Evolutionary conservation across 1,284 basidiomycete species (phyloP).

Genomic region (Ustanciosporium gigantosporum): DNA sequence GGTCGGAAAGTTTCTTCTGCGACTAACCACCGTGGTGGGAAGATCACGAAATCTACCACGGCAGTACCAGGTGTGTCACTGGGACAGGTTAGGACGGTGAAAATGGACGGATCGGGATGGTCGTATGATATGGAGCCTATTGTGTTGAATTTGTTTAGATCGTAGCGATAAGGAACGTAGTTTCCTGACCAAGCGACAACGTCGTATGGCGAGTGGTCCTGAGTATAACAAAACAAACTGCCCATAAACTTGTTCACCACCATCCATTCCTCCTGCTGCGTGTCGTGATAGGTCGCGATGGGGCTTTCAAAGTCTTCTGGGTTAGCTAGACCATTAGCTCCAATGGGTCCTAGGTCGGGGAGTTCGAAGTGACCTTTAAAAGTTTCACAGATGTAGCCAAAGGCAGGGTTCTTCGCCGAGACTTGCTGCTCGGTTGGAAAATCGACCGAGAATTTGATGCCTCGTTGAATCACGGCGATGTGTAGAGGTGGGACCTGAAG

Average conservation of each 20-base stretch:
- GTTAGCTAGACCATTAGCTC: conserved; percentile 62
- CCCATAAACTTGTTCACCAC: conserved; percentile 66
- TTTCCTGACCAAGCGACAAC: conserved; percentile 71
- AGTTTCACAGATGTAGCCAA: conserved; percentile 60
- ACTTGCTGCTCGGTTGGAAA: conserved; percentile 1
- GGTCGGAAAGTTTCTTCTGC: conserved; percentile 35
- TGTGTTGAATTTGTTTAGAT: conserved; percentile 70
- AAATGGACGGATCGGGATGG: conserved; percentile 59
- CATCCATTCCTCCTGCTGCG: conserved; percentile 64
- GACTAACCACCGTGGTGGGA: conserved; percentile 36
- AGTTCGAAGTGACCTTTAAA: conserved; percentile 71
- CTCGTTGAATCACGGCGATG: conserved; percentile 70
- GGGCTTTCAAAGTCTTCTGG: conserved; percentile 71
- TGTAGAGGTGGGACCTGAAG: conserved; percentile 72
- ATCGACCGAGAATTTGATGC: conserved; percentile 70
- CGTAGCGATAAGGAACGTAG: conserved; percentile 75
- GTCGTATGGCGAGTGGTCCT: conserved; percentile 74
- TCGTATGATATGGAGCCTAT: conserved; percentile 70
- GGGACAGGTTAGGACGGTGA: conserved; percentile 47
- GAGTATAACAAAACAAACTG: conserved; percentile 67
- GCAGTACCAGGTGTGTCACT: conserved; percentile 69
- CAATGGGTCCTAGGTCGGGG: conserved; percentile 72
- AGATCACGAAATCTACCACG: conserved; percentile 49
- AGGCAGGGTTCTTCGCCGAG: conserved; percentile 62
- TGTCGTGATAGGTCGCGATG: conserved; percentile 69